Conservation (phyloP, 1,284 basidiomycete species). For the Ustilago hordei region DNA sequence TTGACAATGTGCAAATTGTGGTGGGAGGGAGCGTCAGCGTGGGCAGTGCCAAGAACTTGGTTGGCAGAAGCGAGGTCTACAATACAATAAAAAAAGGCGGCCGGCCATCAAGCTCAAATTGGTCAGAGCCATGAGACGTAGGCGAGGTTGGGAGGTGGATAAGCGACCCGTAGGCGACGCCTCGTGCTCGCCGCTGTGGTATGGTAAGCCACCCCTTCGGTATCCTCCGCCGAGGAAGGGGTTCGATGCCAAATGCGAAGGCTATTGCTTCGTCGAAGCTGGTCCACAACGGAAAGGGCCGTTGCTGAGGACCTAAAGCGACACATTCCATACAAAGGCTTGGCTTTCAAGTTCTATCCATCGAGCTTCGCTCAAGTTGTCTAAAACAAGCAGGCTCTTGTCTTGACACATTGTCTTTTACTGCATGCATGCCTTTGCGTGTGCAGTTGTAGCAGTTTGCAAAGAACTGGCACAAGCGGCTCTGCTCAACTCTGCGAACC, state of each 20-base stretch:
- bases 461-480: too few species aligned
- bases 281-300: background rate
- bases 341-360: background rate
- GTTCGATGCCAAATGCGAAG: background rate
- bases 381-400: background rate
- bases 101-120: slow-evolving; percentile 1
- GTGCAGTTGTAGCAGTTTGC: background rate
- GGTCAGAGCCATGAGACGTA: background rate
- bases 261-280: background rate
- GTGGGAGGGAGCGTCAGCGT: slow-evolving; percentile 5
- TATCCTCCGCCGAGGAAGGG: background rate
- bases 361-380: background rate
- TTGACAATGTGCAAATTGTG: background rate
- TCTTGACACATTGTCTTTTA: background rate
- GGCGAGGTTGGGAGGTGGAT: background rate
- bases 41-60: slow-evolving; percentile 27
- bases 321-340: slow-evolving; percentile 1
- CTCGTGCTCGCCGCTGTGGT: slow-evolving; percentile 2
- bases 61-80: slow-evolving; percentile 40
- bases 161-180: slow-evolving; percentile 1
- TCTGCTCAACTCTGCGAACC: too few species aligned
- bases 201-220: background rate
- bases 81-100: slow-evolving; percentile 2
- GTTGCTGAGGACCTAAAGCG: background rate
- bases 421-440: background rate